A percentile compares a stretch with the other conserved stretches of the same genome.
Evolutionary conservation across 1,284 basidiomycete genomes (phyloP).

Genomic region (Flammula alnicola): DNA sequence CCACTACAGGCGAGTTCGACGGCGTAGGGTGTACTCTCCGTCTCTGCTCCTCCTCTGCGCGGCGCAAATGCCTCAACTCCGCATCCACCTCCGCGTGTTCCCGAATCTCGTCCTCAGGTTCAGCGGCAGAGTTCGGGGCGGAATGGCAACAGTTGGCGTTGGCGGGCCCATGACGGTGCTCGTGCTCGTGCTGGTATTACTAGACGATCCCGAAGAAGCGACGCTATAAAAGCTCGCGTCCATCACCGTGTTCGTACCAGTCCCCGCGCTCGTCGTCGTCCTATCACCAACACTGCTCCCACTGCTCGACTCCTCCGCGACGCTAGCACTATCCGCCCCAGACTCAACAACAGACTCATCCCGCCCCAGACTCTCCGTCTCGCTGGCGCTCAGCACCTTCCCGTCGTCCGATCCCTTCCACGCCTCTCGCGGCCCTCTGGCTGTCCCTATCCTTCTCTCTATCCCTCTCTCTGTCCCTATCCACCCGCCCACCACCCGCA

Average conservation of each 20-base stretch:
- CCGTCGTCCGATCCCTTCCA: conserved; percentile 46
- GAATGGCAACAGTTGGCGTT: conserved; percentile 3
- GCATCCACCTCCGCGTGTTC: conserved; percentile 4
- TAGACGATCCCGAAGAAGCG: conserved; percentile 19
- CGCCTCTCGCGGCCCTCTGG: conserved; percentile 42
- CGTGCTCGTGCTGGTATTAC: conserved; percentile 21
- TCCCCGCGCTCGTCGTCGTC: conserved; percentile 4
- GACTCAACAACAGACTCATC: conserved; percentile 4
- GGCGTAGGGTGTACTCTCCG: conserved; percentile 47
- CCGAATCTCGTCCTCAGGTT: not conserved
- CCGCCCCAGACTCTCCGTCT: conserved; percentile 32
- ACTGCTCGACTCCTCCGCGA: not conserved
- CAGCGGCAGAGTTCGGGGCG: not conserved
- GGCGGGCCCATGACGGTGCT: conserved; percentile 16
- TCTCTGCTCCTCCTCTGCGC: conserved; percentile 45
- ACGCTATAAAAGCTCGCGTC: conserved; percentile 22
- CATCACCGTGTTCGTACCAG: conserved; percentile 1
- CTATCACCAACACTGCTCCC: conserved; percentile 3
- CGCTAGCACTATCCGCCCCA: not conserved
- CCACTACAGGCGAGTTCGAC: conserved; percentile 51
- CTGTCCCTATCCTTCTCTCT: too few relatives aligned
- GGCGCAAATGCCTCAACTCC: conserved; percentile 32
- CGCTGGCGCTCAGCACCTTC: conserved; percentile 50
- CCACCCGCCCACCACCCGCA: conserved; percentile 19
- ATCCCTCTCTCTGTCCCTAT: conserved; percentile 23